These are phyloP conservation scores for Hemisphaericaspora xylanilytica DNA, from an alignment of 1,139 yeast genomes.

Conservation along the genomic window DNA sequence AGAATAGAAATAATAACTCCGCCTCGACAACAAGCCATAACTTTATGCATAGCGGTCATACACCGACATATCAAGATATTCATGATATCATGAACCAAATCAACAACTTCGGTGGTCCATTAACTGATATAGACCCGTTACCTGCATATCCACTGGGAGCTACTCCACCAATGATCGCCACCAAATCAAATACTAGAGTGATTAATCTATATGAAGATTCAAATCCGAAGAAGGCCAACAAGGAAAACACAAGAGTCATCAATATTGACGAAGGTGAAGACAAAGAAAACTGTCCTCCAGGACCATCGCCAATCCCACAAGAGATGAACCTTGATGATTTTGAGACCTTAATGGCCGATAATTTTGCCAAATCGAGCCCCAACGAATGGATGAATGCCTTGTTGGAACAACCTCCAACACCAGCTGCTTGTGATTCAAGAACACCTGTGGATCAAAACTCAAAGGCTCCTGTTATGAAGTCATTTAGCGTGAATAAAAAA, in stretches of 20 bases:
- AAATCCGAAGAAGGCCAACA: constrained; percentile 44
- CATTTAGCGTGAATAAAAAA: too few species aligned
- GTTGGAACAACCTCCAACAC: too few species aligned
- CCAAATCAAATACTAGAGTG: constrained; percentile 46
- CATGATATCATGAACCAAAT: constrained; percentile 50
- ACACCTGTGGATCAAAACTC: constrained; percentile 30
- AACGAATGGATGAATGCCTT: constrained; percentile 37
- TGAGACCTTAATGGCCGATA: constrained; percentile 39
- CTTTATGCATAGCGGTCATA: constrained; percentile 8
- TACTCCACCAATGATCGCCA: constrained; percentile 51
- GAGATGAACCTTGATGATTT: constrained; percentile 19
- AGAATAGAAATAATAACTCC: constrained; percentile 20
- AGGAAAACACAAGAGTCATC: constrained; percentile 45
- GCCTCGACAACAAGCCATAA: constrained; percentile 2
- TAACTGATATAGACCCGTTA: constrained; percentile 54
- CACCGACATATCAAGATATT: constrained; percentile 40
- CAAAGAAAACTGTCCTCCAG: constrained; percentile 45
- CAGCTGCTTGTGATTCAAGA: constrained; percentile 19
- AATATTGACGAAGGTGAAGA: constrained; percentile 35
- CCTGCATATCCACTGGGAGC: constrained; percentile 36
- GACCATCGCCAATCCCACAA: constrained; percentile 13
- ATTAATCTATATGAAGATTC: constrained; percentile 28
- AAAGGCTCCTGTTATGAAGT: constrained; percentile 29
- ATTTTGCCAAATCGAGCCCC: constrained; percentile 36
- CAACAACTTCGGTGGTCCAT: constrained; percentile 50